Base-by-base conservation (phyloP, 179 eudicot genomes). In the Pouteria campechiana region DNA sequence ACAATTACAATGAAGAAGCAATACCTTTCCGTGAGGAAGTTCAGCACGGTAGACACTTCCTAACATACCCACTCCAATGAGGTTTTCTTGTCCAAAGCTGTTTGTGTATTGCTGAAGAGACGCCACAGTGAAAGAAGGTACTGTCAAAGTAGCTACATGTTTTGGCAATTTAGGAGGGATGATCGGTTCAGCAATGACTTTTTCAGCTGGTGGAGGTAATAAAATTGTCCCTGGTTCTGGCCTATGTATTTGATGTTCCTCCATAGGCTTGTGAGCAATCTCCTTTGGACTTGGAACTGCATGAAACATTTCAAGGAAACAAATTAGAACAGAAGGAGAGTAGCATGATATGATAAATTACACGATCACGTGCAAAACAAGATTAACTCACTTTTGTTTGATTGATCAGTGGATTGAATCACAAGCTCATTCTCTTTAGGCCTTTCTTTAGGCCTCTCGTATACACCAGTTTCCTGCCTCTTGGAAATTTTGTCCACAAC, bases 31-130 rank as follows among this genome's bases (percentile, higher is more conserved):
- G 47, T 69, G 53, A 4, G 99, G 83, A 44, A 79, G 81, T 61
- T 82, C 82, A 12, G 88, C 96, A 48, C 76, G 64, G 49, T 87
- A 92, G 15, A 92, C 96, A 73, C 63, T 83, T 54, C 99, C 99
- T 32, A 92, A 78, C 96, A 82, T 92, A 68, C 99, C 94, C n/a
- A 39, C 63, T 54, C 94, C 96, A 44, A 87, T 58, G 19, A 79
- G 79, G 67, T 79, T 79, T 38, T 92, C 99, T 57, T 79, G 96
- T 11, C 96, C 77, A 71, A 92, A 92, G 76, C 99, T 92, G 64
- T 65, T 87, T 49, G 99, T 87, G 39, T 75, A 79, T 63, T 76
- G 88, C 71, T 92, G 99, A 73, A 92, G 94, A 50, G 78, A 65
- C 19, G 99, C 99, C 54, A 92, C 70, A 5, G 94, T 57, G 76